These are phyloP conservation scores for Venturia oleaginea DNA, from an alignment of 2,329 filamentous ascomycete genomes.

Conservation along the genomic window DNA sequence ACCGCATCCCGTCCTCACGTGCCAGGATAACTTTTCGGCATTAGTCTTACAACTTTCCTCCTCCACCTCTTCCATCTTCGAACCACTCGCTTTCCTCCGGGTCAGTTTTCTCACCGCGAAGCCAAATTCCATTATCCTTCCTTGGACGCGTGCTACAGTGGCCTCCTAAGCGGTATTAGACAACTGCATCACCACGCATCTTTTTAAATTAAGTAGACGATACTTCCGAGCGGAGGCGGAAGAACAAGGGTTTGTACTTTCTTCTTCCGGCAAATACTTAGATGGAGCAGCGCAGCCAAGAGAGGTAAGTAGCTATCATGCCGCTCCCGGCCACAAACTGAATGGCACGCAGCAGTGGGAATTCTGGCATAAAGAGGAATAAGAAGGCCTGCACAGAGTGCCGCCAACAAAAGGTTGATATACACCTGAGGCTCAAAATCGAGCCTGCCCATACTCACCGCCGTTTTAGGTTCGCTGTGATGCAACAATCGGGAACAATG, in stretches of 20 bases:
- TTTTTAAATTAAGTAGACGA: not conserved
- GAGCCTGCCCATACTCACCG: not conserved
- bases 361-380: slow-evolving; percentile 13
- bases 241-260: not conserved
- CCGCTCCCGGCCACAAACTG: not conserved
- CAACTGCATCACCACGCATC: not conserved
- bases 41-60: not conserved
- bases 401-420: slow-evolving; percentile 33
- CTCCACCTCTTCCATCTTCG: not conserved
- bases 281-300: not conserved
- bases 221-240: not conserved
- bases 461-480: slow-evolving; percentile 23
- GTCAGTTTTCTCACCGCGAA: too few relatives aligned
- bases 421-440: not conserved
- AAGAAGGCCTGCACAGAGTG: slow-evolving; percentile 35
- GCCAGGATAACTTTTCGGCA: not conserved
- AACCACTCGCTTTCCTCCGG: not conserved
- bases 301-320: not conserved
- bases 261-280: not conserved
- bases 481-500: slow-evolving; percentile 26
- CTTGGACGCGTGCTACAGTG: too few relatives aligned
- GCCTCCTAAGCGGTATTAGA: too few relatives aligned
- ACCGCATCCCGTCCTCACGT: not conserved
- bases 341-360: slow-evolving; percentile 1
- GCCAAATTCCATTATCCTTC: too few relatives aligned